These are phyloP conservation scores for Kandelia obovata DNA, from an alignment of 345 rosid genomes.

Conservation along the genomic window DNA sequence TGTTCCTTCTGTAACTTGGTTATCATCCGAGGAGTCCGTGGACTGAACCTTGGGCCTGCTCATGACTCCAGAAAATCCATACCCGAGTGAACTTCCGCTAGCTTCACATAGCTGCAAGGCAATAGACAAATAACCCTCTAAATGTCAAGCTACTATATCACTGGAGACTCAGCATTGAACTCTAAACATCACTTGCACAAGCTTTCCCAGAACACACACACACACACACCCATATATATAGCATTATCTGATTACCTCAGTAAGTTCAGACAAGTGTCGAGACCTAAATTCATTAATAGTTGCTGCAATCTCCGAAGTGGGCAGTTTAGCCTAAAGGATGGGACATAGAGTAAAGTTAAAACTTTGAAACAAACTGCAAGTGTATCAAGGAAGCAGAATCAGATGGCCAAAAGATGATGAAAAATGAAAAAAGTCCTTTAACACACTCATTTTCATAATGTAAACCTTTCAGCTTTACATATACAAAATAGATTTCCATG, in stretches of 20 bases:
- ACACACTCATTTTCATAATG: no score
- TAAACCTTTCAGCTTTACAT: neutral
- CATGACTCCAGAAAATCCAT: constrained; percentile 71
- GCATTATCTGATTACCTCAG: constrained; percentile 53
- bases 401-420: neutral
- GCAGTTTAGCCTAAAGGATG: constrained; percentile 68
- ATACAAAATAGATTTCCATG: neutral
- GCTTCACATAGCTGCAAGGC: constrained; percentile 68
- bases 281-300: constrained; percentile 89
- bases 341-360: constrained; percentile 4
- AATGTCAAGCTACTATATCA: neutral
- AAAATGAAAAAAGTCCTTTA: no score
- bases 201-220: neutral
- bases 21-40: constrained; percentile 67
- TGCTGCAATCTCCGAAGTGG: constrained; percentile 78
- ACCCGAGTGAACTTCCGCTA: constrained; percentile 92
- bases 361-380: neutral
- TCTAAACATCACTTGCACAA: neutral
- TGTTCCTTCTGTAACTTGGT: constrained; percentile 66
- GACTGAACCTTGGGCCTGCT: constrained; percentile 52
- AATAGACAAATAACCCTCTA: constrained; percentile 1
- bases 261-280: constrained; percentile 88
- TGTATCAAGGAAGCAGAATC: neutral
- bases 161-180: neutral
- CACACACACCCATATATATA: neutral